Evolutionary conservation across 768 basidiomycete species (phyloP).

Genomic region (Mycena latifolia): DNA sequence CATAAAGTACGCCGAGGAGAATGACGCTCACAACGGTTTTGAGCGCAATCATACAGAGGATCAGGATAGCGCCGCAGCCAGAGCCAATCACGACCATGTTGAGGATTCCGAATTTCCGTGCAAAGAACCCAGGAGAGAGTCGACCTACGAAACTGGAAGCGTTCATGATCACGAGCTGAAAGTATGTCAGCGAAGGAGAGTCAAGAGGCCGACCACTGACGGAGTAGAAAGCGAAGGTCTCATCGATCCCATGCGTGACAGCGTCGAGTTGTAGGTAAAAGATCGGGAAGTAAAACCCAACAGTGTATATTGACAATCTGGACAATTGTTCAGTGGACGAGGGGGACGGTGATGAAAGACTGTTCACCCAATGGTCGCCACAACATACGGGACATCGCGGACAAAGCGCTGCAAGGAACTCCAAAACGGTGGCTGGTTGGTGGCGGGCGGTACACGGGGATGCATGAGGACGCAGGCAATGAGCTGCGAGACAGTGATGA

Average conservation of each 20-base stretch:
- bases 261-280: conserved; percentile 71
- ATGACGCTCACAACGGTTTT: too few relatives aligned
- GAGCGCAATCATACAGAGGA: too few relatives aligned
- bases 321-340: background rate
- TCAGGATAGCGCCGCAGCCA: too few relatives aligned
- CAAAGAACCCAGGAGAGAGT: conserved; percentile 45
- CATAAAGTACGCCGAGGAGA: too few relatives aligned
- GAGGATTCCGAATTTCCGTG: too few relatives aligned
- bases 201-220: conserved; percentile 43
- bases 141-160: conserved; percentile 52
- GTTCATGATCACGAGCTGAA: conserved; percentile 53
- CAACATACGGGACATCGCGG: conserved; percentile 57
- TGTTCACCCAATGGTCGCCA: conserved; percentile 53
- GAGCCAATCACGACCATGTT: too few relatives aligned
- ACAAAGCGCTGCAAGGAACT: conserved; percentile 36
- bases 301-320: conserved; percentile 50
- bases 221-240: conserved; percentile 66
- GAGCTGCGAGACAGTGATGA: conserved; percentile 53
- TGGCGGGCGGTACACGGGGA: conserved; percentile 51
- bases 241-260: conserved; percentile 55
- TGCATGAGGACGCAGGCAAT: conserved; percentile 56
- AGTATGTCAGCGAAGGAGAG: background rate
- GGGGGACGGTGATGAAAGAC: conserved; percentile 2
- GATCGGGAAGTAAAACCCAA: conserved; percentile 61
- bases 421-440: conserved; percentile 22